Conservation (phyloP, 2,329 filamentous ascomycete species). For the Talaromyces sp. region DNA sequence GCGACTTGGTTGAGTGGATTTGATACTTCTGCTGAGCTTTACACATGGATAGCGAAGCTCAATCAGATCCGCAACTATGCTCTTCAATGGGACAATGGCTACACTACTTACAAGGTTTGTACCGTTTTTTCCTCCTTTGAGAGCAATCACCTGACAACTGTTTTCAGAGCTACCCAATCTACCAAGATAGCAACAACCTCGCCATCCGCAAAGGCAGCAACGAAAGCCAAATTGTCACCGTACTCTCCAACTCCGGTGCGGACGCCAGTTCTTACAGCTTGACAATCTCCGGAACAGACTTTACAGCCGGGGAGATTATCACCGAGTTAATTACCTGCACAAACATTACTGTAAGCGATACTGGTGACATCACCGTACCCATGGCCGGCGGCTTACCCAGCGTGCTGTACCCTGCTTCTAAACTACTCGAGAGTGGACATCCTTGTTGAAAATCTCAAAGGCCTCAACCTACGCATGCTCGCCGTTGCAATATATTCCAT, state of each 20-base stretch:
- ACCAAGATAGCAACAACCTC: conserved; percentile 43
- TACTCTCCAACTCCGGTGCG: conserved; percentile 45
- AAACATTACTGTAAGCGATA: conserved; percentile 40
- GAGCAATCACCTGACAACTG: background rate
- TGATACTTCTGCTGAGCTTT: conserved; percentile 47
- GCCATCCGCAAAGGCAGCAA: conserved; percentile 44
- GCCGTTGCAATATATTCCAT: background rate
- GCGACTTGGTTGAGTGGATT: conserved; percentile 57
- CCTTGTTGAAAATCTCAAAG: conserved; percentile 6
- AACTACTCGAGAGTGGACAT: background rate
- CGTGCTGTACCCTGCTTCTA: conserved; percentile 28
- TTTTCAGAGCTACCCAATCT: conserved; percentile 40
- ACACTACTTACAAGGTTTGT: conserved; percentile 39
- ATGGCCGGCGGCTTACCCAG: conserved; percentile 45
- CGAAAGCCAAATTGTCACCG: conserved; percentile 38
- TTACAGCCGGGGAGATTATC: conserved; percentile 23
- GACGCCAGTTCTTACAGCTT: conserved; percentile 26
- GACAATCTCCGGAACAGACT: conserved; percentile 26
- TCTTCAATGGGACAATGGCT: conserved; percentile 36
- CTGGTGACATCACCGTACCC: conserved; percentile 44
- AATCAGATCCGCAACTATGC: conserved; percentile 52
- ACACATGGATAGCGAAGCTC: conserved; percentile 46
- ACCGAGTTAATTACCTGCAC: conserved; percentile 41
- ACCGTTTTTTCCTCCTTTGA: background rate
- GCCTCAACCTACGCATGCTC: background rate